Percentiles rank a stretch among this genome's conserved stretches.
These are phyloP conservation scores for Lepiota brunneoincarnata DNA, from an alignment of 768 basidiomycete species.

Conservation along the genomic window DNA sequence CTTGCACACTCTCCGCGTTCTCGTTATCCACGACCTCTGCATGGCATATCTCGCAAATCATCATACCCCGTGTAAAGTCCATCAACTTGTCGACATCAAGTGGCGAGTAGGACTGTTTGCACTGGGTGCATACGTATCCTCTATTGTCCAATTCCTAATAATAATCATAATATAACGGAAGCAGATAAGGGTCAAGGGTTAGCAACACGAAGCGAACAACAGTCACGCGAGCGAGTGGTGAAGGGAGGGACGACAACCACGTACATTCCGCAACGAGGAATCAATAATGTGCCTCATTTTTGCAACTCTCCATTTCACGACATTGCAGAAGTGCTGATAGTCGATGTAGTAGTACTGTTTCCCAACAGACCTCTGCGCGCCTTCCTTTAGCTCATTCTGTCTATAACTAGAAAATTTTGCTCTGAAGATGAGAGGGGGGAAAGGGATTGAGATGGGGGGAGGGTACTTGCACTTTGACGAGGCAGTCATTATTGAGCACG, in stretches of 20 bases:
- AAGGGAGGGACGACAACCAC: conserved; percentile 21
- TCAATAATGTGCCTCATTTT: conserved; percentile 92
- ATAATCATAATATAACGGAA: too few relatives aligned
- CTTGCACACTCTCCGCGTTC: conserved; percentile 78
- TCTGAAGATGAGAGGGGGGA: neutral
- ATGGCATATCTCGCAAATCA: conserved; percentile 86
- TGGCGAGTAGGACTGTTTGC: conserved; percentile 78
- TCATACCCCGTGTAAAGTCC: conserved; percentile 60
- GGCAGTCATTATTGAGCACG: conserved; percentile 70
- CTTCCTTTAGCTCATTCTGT: conserved; percentile 90
- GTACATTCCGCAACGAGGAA: conserved; percentile 82
- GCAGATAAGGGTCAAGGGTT: neutral
- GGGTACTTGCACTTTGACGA: conserved; percentile 71
- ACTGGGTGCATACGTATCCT: conserved; percentile 94
- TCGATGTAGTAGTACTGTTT: conserved; percentile 97
- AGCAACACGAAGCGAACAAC: neutral
- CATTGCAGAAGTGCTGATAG: conserved; percentile 93
- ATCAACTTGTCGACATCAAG: conserved; percentile 84
- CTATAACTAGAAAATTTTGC: conserved; percentile 55
- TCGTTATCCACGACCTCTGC: conserved; percentile 90
- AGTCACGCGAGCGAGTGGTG: neutral
- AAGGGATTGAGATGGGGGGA: conserved; percentile 6
- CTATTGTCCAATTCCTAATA: conserved; percentile 90
- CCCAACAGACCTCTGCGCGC: conserved; percentile 81
- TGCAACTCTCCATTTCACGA: conserved; percentile 95